Percentiles rank a stretch among this genome's conserved stretches.
Conservation (phyloP, 257 asterid genomes). For the Nicotiana obtusifolia region DNA sequence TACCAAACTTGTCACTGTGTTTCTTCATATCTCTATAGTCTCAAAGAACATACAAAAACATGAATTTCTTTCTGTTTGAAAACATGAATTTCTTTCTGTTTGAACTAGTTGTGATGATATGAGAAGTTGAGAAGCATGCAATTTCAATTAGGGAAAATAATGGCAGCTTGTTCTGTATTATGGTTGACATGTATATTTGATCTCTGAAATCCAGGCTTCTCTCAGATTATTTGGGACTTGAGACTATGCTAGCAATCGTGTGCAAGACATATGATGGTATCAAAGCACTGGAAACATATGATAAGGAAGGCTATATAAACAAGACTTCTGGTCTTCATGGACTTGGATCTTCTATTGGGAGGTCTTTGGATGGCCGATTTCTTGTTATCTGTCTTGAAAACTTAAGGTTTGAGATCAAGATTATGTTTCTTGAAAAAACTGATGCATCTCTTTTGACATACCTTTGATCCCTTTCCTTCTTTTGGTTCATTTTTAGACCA, state of each 20-base stretch:
- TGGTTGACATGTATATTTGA: constrained; percentile 18
- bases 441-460: neutral
- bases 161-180: neutral
- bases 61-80: neutral
- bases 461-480: neutral
- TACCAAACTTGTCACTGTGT: neutral
- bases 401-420: constrained; percentile 40
- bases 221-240: constrained; percentile 64
- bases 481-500: constrained; percentile 46
- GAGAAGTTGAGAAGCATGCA: constrained; percentile 9
- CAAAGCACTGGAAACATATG: constrained; percentile 59
- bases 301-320: constrained; percentile 41
- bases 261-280: constrained; percentile 63
- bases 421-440: constrained; percentile 6
- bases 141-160: constrained; percentile 2
- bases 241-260: constrained; percentile 72
- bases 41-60: neutral
- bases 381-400: constrained; percentile 62
- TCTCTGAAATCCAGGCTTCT: constrained; percentile 51
- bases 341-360: constrained; percentile 47
- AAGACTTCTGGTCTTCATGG: constrained; percentile 52
- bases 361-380: constrained; percentile 46
- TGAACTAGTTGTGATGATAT: neutral
- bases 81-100: neutral
- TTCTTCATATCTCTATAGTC: neutral